phyloP scores from a whole-genome alignment of 2,329 filamentous ascomycete species.

The Bipolaris oryzae region DNA sequence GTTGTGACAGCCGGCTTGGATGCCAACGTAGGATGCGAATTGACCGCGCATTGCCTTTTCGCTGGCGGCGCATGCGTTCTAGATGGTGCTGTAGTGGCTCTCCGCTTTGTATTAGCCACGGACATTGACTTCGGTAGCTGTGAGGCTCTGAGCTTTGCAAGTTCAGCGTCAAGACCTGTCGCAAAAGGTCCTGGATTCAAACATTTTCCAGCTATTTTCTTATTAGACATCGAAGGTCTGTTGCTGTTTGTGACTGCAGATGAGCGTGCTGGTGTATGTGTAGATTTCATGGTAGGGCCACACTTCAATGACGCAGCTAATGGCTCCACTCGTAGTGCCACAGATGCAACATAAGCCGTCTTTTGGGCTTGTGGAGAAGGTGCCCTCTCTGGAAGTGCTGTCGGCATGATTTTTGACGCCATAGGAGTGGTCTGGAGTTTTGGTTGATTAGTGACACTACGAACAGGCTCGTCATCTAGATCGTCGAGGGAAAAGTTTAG shows the following conservation, averaged over 20 bases:
- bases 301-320: background rate
- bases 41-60: background rate
- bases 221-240: background rate
- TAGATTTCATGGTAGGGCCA: background rate
- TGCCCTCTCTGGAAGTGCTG: background rate
- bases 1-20: background rate
- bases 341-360: background rate
- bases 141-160: slow-evolving; percentile 11
- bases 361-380: background rate
- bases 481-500: slow-evolving; percentile 52
- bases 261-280: background rate
- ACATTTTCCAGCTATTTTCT: slow-evolving; percentile 14
- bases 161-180: slow-evolving; percentile 4
- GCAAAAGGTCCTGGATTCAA: slow-evolving; percentile 10
- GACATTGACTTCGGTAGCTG: slow-evolving; percentile 9
- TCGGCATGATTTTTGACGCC: background rate
- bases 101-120: background rate
- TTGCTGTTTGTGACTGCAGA: background rate
- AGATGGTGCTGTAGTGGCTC: background rate
- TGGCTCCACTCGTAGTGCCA: background rate
- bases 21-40: background rate
- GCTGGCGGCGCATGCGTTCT: background rate
- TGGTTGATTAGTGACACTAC: background rate
- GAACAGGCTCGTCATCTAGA: slow-evolving; percentile 37
- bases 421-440: background rate